Evolutionary conservation across 768 basidiomycete species (phyloP).

Genomic region (Boletus huronensis): DNA sequence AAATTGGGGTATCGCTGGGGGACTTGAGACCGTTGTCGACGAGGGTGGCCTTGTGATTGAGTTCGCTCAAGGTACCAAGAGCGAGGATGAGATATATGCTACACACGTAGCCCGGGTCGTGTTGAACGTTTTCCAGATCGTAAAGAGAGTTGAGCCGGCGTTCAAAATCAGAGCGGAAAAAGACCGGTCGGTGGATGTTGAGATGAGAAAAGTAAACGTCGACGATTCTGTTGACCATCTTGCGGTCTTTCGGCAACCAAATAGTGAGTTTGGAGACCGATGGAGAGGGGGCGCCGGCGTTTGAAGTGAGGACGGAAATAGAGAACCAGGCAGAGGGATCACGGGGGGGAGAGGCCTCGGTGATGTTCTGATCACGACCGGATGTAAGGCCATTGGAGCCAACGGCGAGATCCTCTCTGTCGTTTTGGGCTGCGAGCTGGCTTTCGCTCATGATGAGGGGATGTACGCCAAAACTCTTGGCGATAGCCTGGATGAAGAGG

Average conservation of each 20-base stretch:
- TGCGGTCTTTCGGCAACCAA: slow-evolving; percentile 77
- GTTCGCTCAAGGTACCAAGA: slow-evolving; percentile 77
- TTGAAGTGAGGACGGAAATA: slow-evolving; percentile 50
- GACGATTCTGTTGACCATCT: slow-evolving; percentile 57
- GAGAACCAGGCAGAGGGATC: slow-evolving; percentile 61
- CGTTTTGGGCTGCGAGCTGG: slow-evolving; percentile 47
- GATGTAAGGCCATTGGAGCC: slow-evolving; percentile 69
- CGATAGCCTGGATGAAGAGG: slow-evolving; percentile 48
- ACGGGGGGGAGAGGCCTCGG: slow-evolving; percentile 55
- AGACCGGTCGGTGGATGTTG: slow-evolving; percentile 78
- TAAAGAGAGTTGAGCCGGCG: slow-evolving; percentile 64
- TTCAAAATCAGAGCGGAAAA: slow-evolving; percentile 65
- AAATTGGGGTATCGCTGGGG: slow-evolving; percentile 31
- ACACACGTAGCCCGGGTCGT: slow-evolving; percentile 78
- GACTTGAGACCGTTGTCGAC: slow-evolving; percentile 44
- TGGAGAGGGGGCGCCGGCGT: slow-evolving; percentile 20
- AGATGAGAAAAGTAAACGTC: slow-evolving; percentile 74
- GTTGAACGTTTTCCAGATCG: slow-evolving; percentile 45
- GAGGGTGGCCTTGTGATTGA: slow-evolving; percentile 65
- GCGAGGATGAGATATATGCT: slow-evolving; percentile 75
- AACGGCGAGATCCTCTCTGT: slow-evolving; percentile 75
- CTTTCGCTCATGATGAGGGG: slow-evolving; percentile 64
- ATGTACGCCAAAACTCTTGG: slow-evolving; percentile 77
- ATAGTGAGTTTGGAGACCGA: slow-evolving; percentile 37
- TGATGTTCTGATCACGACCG: slow-evolving; percentile 59